Evolutionary conservation across 257 asterid genomes (phyloP), one percentile per base, ranked within the genome.

Genomic region (Ehretia macrophylla): DNA sequence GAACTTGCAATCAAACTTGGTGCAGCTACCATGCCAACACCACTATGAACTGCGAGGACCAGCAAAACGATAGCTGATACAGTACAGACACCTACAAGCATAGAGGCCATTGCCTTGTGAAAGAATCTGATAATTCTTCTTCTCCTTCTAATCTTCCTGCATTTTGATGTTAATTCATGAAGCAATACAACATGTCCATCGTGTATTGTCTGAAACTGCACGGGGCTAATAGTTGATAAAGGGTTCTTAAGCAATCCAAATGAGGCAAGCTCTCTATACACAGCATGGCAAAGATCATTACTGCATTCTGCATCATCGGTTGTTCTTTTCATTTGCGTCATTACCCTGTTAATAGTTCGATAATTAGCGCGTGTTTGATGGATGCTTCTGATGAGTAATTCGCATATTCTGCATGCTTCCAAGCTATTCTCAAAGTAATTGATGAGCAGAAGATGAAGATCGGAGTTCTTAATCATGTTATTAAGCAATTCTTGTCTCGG

Each of bases 351-450:
- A 10, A 82, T 73, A 10, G 64, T 17, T 23, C 64, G 58, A 38
- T 77, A 70, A 54, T 76, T 67, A 5, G 39, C n/a, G 23, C 79
- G 79, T 0, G 73, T 59, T 71, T 79, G 81, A 1, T 65, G 74
- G 46, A 79, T 59, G 16, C 72, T 75, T 18, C 56, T 69, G 61
- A 84, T 83, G 20, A 86, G 56, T 17, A 59, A 70, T 62, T 86
- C 95, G 13, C 89, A 86, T n/a, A 70, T 62, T 63, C 35, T 62
- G 69, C 81, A 61, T 0, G 92, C 95, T 72, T 86, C 83, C 10
- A 67, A 68, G 75, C 81, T 81, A 0, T 62, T 69, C n/a, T 71
- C 48, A 3, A 84, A 86, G 87, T 77, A 86, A 37, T 65, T 57
- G 45, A 55, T 38, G 13, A 86, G 81, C 5, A 70, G 74, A 8